Percentiles rank a stretch among this genome's conserved stretches.
These are phyloP conservation scores for Chloranthus sessilifolius DNA, from an alignment of 164 flowering plant species.

Conservation along the genomic window DNA sequence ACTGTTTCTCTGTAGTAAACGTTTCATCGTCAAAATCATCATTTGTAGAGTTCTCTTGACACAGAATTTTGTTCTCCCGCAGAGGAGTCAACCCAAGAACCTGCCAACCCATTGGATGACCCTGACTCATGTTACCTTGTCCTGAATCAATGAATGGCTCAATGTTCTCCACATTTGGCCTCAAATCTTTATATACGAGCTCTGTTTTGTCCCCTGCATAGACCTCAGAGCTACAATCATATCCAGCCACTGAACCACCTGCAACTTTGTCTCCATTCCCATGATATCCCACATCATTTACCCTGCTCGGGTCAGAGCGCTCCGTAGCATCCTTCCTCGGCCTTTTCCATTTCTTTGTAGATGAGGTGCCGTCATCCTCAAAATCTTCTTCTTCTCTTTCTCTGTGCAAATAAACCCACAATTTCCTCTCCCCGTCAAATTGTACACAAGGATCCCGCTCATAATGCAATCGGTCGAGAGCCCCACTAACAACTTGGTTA, in stretches of 20 bases:
- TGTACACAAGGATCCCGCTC: conserved; percentile 94
- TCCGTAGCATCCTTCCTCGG: conserved; percentile 68
- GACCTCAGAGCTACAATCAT: conserved; percentile 27
- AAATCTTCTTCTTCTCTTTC: conserved; percentile 96
- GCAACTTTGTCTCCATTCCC: conserved; percentile 38
- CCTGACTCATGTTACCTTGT: conserved; percentile 21
- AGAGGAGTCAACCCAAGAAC: conserved; percentile 32
- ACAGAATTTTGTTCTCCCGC: conserved; percentile 42
- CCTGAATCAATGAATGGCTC: conserved; percentile 27
- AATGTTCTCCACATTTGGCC: conserved; percentile 24
- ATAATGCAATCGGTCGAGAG: conserved; percentile 88
- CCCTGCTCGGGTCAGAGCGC: conserved; percentile 43
- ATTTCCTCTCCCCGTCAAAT: conserved; percentile 72
- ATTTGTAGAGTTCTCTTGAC: conserved; percentile 67
- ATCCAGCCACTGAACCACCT: conserved; percentile 21
- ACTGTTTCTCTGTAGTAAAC: conserved; percentile 38
- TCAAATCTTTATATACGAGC: conserved; percentile 24
- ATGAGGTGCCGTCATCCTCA: conserved; percentile 92
- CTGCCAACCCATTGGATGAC: conserved; percentile 43
- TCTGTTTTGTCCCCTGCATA: conserved; percentile 41
- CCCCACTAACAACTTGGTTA: conserved; percentile 90
- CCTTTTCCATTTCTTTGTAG: conserved; percentile 94
- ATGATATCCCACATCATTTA: conserved; percentile 38
- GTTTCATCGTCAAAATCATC: conserved; percentile 63
- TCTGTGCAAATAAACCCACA: conserved; percentile 89